Conservation (phyloP, 192 early-diverging fungal species). For the Coemansia sp. region DNA sequence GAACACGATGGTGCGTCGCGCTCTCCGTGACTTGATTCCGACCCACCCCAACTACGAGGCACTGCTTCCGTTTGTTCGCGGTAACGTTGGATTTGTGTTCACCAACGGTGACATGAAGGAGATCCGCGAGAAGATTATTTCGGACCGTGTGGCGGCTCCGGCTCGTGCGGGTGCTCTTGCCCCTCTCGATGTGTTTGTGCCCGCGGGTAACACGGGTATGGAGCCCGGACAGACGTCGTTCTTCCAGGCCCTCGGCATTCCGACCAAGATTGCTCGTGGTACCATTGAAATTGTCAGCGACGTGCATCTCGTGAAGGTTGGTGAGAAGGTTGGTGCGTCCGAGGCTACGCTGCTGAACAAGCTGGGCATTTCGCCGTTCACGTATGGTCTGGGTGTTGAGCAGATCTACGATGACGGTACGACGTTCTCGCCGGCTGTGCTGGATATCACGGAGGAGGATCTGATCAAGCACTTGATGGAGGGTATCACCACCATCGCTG, state of each 20-base stretch:
- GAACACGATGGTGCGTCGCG: constrained; percentile 99
- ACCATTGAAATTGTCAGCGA: constrained; percentile 99
- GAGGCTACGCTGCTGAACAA: constrained; percentile 99
- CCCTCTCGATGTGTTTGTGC: constrained; percentile 89
- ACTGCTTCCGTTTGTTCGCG: constrained; percentile 80
- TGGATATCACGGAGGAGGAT: constrained; percentile 85
- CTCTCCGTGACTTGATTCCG: constrained; percentile 60
- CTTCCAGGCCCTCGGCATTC: constrained; percentile 99
- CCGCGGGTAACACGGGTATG: constrained; percentile 99
- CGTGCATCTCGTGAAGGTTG: constrained; percentile 87
- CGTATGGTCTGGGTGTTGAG: constrained; percentile 93
- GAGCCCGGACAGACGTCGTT: constrained; percentile 99
- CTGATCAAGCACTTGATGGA: constrained; percentile 67
- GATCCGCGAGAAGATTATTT: constrained; percentile 83
- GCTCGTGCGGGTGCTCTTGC: constrained; percentile 94
- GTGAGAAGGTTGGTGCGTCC: constrained; percentile 94
- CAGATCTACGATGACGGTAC: constrained; percentile 93
- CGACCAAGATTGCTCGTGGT: constrained; percentile 99
- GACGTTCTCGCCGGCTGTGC: constrained; percentile 80
- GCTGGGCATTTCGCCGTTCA: constrained; percentile 99
- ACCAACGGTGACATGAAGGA: constrained; percentile 96
- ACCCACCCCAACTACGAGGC: constrained; percentile 85
- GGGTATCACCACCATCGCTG: constrained; percentile 71
- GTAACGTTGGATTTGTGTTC: constrained; percentile 99
- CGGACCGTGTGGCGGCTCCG: constrained; percentile 96